Evolutionary conservation across 2,329 filamentous ascomycete genomes (phyloP), one percentile per base, ranked within the genome.

Genomic region (Epichloe bromicola): DNA sequence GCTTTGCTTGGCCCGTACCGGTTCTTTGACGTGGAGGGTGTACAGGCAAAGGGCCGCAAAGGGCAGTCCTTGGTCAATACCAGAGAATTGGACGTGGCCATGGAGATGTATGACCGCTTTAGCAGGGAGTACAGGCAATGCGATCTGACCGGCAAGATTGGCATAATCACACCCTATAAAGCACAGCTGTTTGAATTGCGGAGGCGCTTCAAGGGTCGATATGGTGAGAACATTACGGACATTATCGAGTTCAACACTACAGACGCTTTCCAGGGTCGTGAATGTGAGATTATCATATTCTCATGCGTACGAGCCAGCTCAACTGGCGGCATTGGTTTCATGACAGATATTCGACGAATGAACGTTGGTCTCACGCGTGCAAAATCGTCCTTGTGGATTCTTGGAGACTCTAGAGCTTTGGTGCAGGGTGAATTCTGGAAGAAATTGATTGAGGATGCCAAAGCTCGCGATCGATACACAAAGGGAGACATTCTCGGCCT

Each of bases 271-370:
- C 89, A 98, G 66, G 93, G 93, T 55, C 83, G 94, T 58, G 93
- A 98, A 68, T 93, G 89, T 61, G 93, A 98, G 63, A 85, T 98
- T 56, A 97, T 98, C 66, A 97, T 98, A 56, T 98, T 98, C 72
- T 97, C 93, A 40, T 98, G 94, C 67, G 93, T 98, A 54, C 84
- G 93, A 70, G 91, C 93, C 20, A 91, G 86, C 33, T 80, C 87
- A n/a, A 86, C 85, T 7, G 86, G 86, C n/a, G 89, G 91, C 61
- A 95, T 98, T 62, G 93, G 93, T 75, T 98, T 98, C 80, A 85
- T 98, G 78, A 86, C 88, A 50, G 93, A 98, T 65, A 95, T 98
- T 63, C 83, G 93, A 53, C 91, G 93, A 75, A 97, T 98, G 94
- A 98, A 98, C 67, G 93, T 98, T 61, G 93, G 93, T 71, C 75